phyloP scores from a whole-genome alignment of 805 yeast species.

The Blastobotrys terrestris region DNA sequence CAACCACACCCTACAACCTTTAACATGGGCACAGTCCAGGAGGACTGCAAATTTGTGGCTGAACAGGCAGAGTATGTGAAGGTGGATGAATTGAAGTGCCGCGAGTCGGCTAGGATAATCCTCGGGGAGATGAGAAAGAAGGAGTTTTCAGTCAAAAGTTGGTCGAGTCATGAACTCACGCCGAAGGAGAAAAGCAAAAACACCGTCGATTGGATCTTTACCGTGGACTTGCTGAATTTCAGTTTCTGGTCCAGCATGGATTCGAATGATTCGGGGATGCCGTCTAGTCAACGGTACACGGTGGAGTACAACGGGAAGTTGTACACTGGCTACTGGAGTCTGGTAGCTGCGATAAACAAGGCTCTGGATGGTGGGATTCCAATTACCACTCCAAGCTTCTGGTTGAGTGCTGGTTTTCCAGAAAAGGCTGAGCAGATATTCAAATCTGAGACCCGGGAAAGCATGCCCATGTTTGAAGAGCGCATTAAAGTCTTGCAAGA shows the following conservation, averaged over 20 bases:
- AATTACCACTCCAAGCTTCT: constrained; percentile 33
- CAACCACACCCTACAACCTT: too few species aligned
- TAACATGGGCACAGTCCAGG: constrained; percentile 17
- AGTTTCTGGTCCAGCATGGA: constrained; percentile 39
- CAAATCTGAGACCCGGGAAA: constrained; percentile 28
- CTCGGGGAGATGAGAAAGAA: constrained; percentile 23
- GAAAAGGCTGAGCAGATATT: constrained; percentile 27
- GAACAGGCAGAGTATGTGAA: constrained; percentile 26
- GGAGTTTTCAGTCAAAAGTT: constrained; percentile 30
- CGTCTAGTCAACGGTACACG: constrained; percentile 29
- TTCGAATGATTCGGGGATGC: constrained; percentile 25
- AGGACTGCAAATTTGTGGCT: constrained; percentile 27
- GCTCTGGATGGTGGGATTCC: constrained; percentile 36
- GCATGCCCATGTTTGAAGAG: constrained; percentile 32
- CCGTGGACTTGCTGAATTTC: constrained; percentile 38
- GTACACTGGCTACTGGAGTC: constrained; percentile 43
- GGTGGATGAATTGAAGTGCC: constrained; percentile 27
- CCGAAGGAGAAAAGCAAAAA: constrained; percentile 13
- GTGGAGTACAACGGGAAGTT: constrained; percentile 28
- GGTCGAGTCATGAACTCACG: constrained; percentile 34
- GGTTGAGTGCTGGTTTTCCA: constrained; percentile 28
- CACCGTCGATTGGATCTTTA: constrained; percentile 36
- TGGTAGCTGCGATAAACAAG: constrained; percentile 38
- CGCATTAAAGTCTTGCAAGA: constrained; percentile 32
- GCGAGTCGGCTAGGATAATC: constrained; percentile 27